Evolutionary conservation across 495 filamentous ascomycete genomes (phyloP), one percentile per base, ranked within the genome.

Genomic region (Aspergillus funiculosus): DNA sequence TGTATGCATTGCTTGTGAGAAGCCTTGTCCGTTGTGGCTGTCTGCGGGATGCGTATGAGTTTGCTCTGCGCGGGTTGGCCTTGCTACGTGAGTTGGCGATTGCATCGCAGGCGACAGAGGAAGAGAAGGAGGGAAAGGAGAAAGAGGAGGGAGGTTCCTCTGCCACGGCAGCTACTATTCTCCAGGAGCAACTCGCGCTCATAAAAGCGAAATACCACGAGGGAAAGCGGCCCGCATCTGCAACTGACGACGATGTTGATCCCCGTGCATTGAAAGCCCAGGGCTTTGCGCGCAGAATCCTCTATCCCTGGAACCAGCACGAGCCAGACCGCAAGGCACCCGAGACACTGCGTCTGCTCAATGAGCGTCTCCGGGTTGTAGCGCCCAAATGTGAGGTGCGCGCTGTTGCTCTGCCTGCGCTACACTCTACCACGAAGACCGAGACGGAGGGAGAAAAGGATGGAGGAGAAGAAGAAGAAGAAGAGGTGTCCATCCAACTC

Each of bases 261-360:
- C 54, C 73, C 6, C 70, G 70, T 39, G 52, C 73, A 14, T 69
- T 87, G 0, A 82, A 82, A 5, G 84, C 90, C 21, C 77, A 80
- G 51, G 88, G 89, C 2, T 71, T 77, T 45, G 89, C 88, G 28
- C 82, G 89, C 18, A 74, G 92, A 13, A 86, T 97, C 57, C 71
- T 95, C 11, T 98, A 98, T 62, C 86, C 89, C 10, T 98, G 92
- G 92, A 97, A 97, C 60, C 57, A 70, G 15, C 74, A 92, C 54
- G 94, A 98, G 57, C 89, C 89, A 0, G 81, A 97, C 61, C 79
- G 92, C 36, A 85, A 87, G 53, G 78, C 81, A 0, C 65, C 78
- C 4, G 77, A 85, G 45, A 84, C 78, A 2, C 63, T 97, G 13
- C 53, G 65, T 1, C 64, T 79, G 15, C 64, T 95, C 24, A 95